Evolutionary conservation across 2,329 filamentous ascomycete genomes (phyloP), one percentile per base, ranked within the genome.

Genomic region (Cladosporium sp.): DNA sequence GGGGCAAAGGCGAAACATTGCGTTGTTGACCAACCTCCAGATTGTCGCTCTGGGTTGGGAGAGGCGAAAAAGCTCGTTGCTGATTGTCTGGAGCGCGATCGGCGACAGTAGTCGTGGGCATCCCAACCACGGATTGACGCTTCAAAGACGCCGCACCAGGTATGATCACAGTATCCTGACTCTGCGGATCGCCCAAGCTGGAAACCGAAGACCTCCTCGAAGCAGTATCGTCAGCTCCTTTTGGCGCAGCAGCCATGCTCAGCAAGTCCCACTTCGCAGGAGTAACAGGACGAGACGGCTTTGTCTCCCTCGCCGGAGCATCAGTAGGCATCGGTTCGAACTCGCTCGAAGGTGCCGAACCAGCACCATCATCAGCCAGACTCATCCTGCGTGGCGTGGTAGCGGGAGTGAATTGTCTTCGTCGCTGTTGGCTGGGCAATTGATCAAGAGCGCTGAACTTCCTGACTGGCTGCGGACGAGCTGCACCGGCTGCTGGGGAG

Each of bases 151-250:
- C 30, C 20, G 39, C 39, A 8, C 40, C 40, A 19, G 52, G 20
- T 5, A 37, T 25, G 3, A 47, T 5, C 9, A 55, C 19, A 14
- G 22, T 43, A 17, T 55, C 52, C 40, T n/a, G 40, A n/a, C 52
- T 55, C 14, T 45, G 40, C 6, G 42, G n/a, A 43, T 56, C n/a
- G 2, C 63, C 66, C 4, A 69, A 52, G 51, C 67, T 69, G 19
- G 66, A 69, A 5, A 69, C 64, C 30, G 65, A 69, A 34, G 66
- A 69, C 7, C 60, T 61, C 15, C 66, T 61, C 15, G 62, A 65
- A 15, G 42, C 55, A 9, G 49, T 43, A 15, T 62, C 57, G 3
- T 60, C 47, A 5, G 58, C 57, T 15, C 55, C 55, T 28, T 63
- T 60, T 36, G 67, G 64, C 3, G 64, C 65, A 11, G 66, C 67